These are phyloP conservation scores for Blumeriella jaapii DNA, from an alignment of 2,329 filamentous ascomycete species.

Conservation along the genomic window DNA sequence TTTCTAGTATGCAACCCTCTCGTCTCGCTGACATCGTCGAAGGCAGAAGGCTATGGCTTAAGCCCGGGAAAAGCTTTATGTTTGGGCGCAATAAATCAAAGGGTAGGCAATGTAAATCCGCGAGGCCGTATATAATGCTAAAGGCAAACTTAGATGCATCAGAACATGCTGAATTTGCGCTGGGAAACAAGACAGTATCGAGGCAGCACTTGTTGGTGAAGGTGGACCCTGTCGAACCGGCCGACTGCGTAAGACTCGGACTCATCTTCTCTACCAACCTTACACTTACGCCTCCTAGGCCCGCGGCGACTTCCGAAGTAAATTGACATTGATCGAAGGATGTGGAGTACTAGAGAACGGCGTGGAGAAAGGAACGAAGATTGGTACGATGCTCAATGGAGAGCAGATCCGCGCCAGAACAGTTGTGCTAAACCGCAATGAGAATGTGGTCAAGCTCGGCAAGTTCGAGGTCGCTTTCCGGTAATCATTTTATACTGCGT, in stretches of 20 bases:
- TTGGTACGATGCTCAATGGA: slow-evolving; percentile 70
- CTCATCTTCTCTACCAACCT: slow-evolving; percentile 8
- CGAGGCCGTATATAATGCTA: too few relatives aligned
- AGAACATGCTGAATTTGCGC: too few relatives aligned
- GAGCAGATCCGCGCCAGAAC: slow-evolving; percentile 53
- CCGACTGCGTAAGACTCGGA: slow-evolving; percentile 48
- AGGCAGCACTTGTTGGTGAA: slow-evolving; percentile 75
- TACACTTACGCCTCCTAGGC: slow-evolving; percentile 10
- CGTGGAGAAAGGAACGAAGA: slow-evolving; percentile 50
- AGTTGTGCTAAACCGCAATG: slow-evolving; percentile 41
- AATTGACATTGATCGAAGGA: slow-evolving; percentile 64
- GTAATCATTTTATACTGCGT: slow-evolving; percentile 29
- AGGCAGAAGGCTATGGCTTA: slow-evolving; percentile 72
- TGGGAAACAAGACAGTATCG: slow-evolving; percentile 75
- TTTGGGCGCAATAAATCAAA: slow-evolving; percentile 69
- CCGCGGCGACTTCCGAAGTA: slow-evolving; percentile 39
- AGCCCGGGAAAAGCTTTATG: slow-evolving; percentile 73
- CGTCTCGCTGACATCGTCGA: slow-evolving; percentile 1
- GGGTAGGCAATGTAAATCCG: slow-evolving; percentile 33
- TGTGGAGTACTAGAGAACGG: slow-evolving; percentile 2
- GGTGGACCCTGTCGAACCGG: slow-evolving; percentile 52
- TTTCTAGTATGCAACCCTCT: too few relatives aligned
- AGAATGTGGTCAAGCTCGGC: slow-evolving; percentile 61
- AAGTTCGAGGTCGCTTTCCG: slow-evolving; percentile 52
- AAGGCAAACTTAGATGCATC: too few relatives aligned